phyloP scores from a whole-genome alignment of 2,329 filamentous ascomycete species.

The Hypoxylon sp. region DNA sequence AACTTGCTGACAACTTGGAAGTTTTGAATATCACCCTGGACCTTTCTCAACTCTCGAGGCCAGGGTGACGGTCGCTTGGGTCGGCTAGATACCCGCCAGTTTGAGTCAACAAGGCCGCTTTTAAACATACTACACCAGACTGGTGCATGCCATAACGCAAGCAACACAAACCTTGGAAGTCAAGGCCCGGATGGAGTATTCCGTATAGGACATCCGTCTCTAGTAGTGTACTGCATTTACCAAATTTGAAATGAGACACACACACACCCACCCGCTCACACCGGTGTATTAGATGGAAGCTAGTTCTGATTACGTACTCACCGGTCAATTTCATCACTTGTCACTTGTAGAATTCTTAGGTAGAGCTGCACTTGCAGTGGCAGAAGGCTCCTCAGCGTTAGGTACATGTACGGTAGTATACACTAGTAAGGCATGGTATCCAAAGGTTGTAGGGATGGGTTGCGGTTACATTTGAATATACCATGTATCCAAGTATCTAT shows the following conservation, averaged over 20 bases:
- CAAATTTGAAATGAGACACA: conserved; percentile 3
- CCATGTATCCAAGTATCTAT: conserved; percentile 22
- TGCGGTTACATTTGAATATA: conserved; percentile 36
- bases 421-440: conserved; percentile 33
- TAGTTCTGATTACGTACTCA: conserved; percentile 33
- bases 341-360: conserved; percentile 24
- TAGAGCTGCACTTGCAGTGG: neutral
- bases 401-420: conserved; percentile 17
- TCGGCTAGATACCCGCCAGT: conserved; percentile 25
- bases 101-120: conserved; percentile 13
- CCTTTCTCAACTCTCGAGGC: conserved; percentile 7
- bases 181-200: conserved; percentile 16
- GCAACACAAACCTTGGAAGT: conserved; percentile 30
- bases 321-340: conserved; percentile 34
- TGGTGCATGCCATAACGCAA: conserved; percentile 26
- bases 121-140: conserved; percentile 4
- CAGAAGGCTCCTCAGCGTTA: conserved; percentile 1
- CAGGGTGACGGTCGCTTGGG: conserved; percentile 35
- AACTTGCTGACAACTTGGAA: conserved; percentile 21
- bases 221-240: neutral
- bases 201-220: conserved; percentile 11
- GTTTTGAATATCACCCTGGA: conserved; percentile 12
- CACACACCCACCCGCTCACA: conserved; percentile 2
- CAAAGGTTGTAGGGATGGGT: conserved; percentile 26
- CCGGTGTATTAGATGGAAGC: conserved; percentile 1